Evolutionary conservation across 345 rosid genomes (phyloP).

Genomic region (Populus pruinosa): DNA sequence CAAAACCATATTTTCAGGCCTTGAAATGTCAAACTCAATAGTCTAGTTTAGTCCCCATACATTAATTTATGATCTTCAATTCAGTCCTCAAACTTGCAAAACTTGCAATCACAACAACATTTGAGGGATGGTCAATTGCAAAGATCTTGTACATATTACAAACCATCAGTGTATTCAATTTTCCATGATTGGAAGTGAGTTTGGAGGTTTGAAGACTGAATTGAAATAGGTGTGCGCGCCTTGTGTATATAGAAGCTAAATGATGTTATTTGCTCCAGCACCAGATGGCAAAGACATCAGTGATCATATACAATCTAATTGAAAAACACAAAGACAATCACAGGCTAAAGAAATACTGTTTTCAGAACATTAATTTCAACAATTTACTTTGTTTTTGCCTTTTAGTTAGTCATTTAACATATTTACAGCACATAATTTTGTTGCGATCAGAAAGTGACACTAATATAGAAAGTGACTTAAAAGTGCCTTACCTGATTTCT

Average conservation of each 20-base stretch:
- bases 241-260: background rate
- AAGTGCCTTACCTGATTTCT: conserved; percentile 33
- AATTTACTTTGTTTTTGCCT: background rate
- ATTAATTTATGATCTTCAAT: background rate
- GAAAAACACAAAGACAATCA: background rate
- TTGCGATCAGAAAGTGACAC: background rate
- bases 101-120: background rate
- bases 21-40: background rate
- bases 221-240: background rate
- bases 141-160: background rate
- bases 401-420: background rate
- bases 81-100: background rate
- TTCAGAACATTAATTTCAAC: background rate
- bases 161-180: background rate
- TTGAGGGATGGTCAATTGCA: background rate
- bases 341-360: background rate
- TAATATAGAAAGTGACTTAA: background rate
- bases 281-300: background rate
- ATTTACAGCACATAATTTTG: background rate
- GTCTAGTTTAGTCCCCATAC: background rate
- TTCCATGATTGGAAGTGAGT: background rate
- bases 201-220: background rate
- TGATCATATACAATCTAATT: background rate
- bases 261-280: background rate
- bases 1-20: background rate